A percentile compares a stretch with the other conserved stretches of the same genome.
Conservation (phyloP, 495 filamentous ascomycete genomes). For the Cairneyella variabilis region DNA sequence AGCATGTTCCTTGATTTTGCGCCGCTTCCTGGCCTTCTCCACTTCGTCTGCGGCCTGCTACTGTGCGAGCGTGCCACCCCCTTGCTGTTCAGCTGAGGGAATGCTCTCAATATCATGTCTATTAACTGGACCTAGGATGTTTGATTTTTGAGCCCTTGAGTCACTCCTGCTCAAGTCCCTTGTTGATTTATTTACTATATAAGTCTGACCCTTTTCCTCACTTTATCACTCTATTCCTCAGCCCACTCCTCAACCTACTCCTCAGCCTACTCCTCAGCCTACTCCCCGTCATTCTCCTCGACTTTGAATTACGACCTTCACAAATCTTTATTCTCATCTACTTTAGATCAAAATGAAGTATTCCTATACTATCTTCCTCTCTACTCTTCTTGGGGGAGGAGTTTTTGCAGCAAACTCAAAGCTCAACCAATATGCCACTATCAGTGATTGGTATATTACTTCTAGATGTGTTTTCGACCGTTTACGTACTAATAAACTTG, state of each 20-base stretch:
- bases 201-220: not conserved
- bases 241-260: too few relatives aligned
- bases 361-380: not conserved
- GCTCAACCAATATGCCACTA: not conserved
- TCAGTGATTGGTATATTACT: slow-evolving; percentile 1
- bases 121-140: not conserved
- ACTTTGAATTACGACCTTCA: too few relatives aligned
- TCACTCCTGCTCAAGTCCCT: not conserved
- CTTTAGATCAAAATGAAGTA: not conserved
- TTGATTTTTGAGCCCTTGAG: not conserved
- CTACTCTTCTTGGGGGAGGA: not conserved
- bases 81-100: too few relatives aligned
- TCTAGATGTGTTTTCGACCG: slow-evolving; percentile 1
- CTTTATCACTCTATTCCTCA: not conserved
- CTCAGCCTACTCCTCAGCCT: too few relatives aligned
- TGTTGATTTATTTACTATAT: not conserved
- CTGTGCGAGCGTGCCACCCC: too few relatives aligned
- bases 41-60: too few relatives aligned
- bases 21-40: too few relatives aligned
- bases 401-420: not conserved
- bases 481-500: not conserved
- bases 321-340: not conserved
- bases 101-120: not conserved
- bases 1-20: too few relatives aligned
- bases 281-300: not conserved